phyloP scores from a whole-genome alignment of 208 protist species.

The Crithidia expoeki region DNA sequence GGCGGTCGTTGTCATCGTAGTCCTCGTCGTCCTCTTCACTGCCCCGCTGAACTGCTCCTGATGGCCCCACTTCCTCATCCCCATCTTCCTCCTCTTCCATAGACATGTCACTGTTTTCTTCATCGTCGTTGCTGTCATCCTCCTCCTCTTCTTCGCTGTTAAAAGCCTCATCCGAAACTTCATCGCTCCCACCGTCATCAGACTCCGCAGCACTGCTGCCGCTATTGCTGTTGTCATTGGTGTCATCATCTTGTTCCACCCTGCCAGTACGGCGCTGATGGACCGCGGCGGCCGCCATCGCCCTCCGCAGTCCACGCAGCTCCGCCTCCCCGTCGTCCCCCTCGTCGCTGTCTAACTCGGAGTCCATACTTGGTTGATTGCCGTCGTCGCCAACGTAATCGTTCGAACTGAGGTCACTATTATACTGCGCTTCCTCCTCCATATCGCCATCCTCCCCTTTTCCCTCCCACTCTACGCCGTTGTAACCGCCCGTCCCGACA shows the following conservation, averaged over 20 bases:
- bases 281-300: constrained; percentile 23
- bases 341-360: constrained; percentile 25
- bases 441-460: constrained; percentile 5
- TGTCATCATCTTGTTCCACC: neutral
- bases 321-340: constrained; percentile 38
- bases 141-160: constrained; percentile 3
- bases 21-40: constrained; percentile 41
- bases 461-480: too few species aligned
- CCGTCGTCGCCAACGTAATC: constrained; percentile 61
- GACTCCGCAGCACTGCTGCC: constrained; percentile 1
- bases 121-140: constrained; percentile 8
- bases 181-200: constrained; percentile 1
- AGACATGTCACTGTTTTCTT: constrained; percentile 30
- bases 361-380: constrained; percentile 62
- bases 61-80: constrained; percentile 11
- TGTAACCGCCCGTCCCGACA: too few species aligned
- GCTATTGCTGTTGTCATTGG: neutral
- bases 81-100: constrained; percentile 21
- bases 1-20: constrained; percentile 36
- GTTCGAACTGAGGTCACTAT: constrained; percentile 32
- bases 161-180: constrained; percentile 1
- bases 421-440: constrained; percentile 10
- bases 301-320: constrained; percentile 28
- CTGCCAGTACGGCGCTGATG: neutral
- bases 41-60: neutral